phyloP scores from a whole-genome alignment of 805 yeast genomes.

The Myxozyma geophila region DNA sequence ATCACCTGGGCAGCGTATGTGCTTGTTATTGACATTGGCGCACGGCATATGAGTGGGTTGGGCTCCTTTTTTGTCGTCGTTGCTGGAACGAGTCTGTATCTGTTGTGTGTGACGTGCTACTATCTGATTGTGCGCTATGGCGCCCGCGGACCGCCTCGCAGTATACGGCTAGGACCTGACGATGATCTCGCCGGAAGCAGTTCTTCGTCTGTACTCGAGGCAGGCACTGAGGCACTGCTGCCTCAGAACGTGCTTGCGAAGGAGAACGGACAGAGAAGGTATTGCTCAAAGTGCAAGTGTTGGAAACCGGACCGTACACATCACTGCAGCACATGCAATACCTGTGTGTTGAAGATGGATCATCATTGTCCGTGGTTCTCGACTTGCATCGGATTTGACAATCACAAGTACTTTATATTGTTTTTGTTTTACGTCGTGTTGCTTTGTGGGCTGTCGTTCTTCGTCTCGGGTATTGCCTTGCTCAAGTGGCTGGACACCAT shows the following conservation, averaged over 20 bases:
- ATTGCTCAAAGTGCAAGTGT: constrained; percentile 48
- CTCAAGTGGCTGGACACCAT: constrained; percentile 54
- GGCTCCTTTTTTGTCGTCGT: constrained; percentile 22
- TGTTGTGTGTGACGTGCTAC: constrained; percentile 40
- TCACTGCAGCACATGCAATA: constrained; percentile 49
- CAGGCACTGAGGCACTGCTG: constrained; percentile 37
- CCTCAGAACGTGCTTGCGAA: constrained; percentile 48
- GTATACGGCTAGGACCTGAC: background rate
- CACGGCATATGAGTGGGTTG: constrained; percentile 20
- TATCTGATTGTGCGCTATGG: constrained; percentile 41
- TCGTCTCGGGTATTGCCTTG: constrained; percentile 50
- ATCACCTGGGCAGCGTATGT: constrained; percentile 44
- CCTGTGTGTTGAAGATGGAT: constrained; percentile 58
- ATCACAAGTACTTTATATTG: constrained; percentile 78
- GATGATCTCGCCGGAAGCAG: background rate
- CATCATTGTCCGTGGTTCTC: constrained; percentile 86
- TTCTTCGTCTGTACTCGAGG: constrained; percentile 37
- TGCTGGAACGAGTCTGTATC: constrained; percentile 38
- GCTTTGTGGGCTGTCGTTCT: constrained; percentile 53
- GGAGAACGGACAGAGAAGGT: constrained; percentile 49
- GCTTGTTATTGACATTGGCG: constrained; percentile 38
- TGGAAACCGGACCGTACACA: constrained; percentile 54
- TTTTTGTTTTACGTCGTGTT: constrained; percentile 70
- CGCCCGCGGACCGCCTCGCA: constrained; percentile 44
- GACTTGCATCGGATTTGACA: constrained; percentile 81